These are phyloP conservation scores for Cercospora zeina DNA, from an alignment of 2,329 filamentous ascomycete genomes.

Conservation along the genomic window DNA sequence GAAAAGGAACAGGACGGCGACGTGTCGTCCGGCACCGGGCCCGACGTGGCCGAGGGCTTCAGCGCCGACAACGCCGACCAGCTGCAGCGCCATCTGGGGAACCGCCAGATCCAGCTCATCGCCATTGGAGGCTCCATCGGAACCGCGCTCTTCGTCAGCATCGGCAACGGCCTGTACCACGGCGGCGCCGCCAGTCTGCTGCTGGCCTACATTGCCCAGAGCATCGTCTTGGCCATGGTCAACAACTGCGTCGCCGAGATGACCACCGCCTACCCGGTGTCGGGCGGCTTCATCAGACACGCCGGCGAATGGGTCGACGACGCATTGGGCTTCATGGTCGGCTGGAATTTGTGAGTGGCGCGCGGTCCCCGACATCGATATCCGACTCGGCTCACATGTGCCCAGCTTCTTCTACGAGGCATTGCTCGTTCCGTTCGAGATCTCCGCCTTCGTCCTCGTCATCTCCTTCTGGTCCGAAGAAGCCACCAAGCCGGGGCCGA, in stretches of 20 bases:
- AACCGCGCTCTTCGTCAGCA: constrained; percentile 46
- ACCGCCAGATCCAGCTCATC: constrained; percentile 42
- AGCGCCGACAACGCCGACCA: constrained; percentile 34
- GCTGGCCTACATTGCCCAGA: constrained; percentile 60
- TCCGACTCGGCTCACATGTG: too few relatives aligned
- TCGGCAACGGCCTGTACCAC: constrained; percentile 57
- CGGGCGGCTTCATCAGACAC: constrained; percentile 64
- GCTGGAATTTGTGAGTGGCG: constrained; percentile 30
- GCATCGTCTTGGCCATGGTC: constrained; percentile 58
- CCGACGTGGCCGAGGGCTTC: constrained; percentile 24
- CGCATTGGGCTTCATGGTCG: constrained; percentile 57
- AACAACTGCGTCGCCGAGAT: constrained; percentile 69
- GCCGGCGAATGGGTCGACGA: constrained; percentile 66
- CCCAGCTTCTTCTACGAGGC: constrained; percentile 48
- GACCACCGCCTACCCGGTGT: constrained; percentile 62
- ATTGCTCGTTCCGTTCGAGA: constrained; percentile 55
- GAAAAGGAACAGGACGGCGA: constrained; percentile 23
- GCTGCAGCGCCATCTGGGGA: constrained; percentile 38
- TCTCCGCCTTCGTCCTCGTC: constrained; percentile 48
- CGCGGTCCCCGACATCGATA: neutral
- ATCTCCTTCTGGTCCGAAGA: constrained; percentile 41
- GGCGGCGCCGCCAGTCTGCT: constrained; percentile 58
- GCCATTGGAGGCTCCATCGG: constrained; percentile 42
- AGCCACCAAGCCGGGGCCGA: constrained; percentile 44
- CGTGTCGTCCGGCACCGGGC: constrained; percentile 13